Base-by-base conservation (phyloP, 2,329 filamentous ascomycete species). In the Arthrinium puccinioides region DNA sequence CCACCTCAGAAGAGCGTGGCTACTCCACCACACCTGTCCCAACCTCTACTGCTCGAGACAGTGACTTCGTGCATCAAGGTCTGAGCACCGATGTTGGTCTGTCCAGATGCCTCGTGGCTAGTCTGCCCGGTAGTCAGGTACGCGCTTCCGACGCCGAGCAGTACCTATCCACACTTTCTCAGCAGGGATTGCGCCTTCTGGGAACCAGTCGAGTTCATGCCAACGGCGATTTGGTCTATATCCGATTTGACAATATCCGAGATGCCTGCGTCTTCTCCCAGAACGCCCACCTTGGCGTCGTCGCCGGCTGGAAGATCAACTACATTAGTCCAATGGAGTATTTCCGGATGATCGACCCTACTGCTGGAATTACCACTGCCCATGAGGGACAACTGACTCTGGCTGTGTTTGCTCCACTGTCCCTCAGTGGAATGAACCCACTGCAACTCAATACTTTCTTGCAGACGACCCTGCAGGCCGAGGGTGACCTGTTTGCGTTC, bases 191-290 rank as follows among this genome's bases (percentile, higher is more conserved):
- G 31, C 44, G 53, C 26, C 58, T 61, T 33, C 54, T 63, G 21
- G 67, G 67, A 15, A 52, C 49, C 7, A 61, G 55, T 9, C 56
- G 62, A 19, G 43, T 69, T 2, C 54, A 61, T 13, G 42, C 53
- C 4, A 48, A 51, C 20, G 55, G 54, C 30, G 64, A 66, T 4
- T 67, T 61, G 33, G 64, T 77, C 21, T 73, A 69, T 40, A 57
- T 79, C 18, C 69, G 67, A 5, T 80, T 83, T 47, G 60, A 66
- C 6, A 79, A 84, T 47, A 70, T 81, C 34, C 68, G 74, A 34
- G 77, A 82, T 53, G 68, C 79, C 6, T 70, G 65, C 36, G 62
- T 65, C 21, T 66, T 72, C 7, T 62, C 68, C 39, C 59, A 67
- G 10, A 70, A 69, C 35, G 53, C 73, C 20, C 58, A 62, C 2